Evolutionary conservation across 1,284 basidiomycete genomes (phyloP), one percentile per base, ranked within the genome.

Genomic region (Melampsora abietis-canadensis): DNA sequence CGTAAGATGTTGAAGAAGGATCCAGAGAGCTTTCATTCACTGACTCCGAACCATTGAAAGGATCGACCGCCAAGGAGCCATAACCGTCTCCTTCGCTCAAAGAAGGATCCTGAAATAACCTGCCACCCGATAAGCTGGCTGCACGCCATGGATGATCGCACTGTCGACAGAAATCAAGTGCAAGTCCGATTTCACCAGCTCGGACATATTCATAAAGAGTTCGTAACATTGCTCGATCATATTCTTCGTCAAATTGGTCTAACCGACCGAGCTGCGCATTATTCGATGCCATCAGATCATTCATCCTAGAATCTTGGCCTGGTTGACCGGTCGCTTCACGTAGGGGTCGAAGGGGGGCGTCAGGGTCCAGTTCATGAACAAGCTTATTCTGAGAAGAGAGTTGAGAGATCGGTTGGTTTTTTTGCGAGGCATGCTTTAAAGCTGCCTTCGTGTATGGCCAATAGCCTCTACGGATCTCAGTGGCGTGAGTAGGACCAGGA

Each of bases 81-180:
- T 30, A 21, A 37, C 65, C 14, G 78, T 89, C 89, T 85, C 2
- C 40, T 19, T 92, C 84, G 0, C 86, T 85, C 15, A 73, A 63
- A 21, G 48, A 4, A 61, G 84, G 85, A 88, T 91, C 92, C 61
- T 85, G 85, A 79, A 91, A 91, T n/a, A 91, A 80, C 46, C 87
- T 81, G 0, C 90, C 88, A 1, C 92, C 93, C 4, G 89, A 87
- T 40, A 95, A 87, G 74, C 89, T 90, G 0, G 92, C 92, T 0
- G 92, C 92, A 37, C 92, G 86, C 94, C 94, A 98, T 2, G 92
- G 89, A 78, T 95, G 91, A 76, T 92, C 89, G 0, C 91, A 89
- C 79, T 88, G 88, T 77, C 89, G 84, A 80, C 92, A 95, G 15
- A 94, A 83, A 51, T 91, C 89, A 10, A 94, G 85, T 0, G 94